Conservation (phyloP, 208 protist genomes). For the Crithidia expoeki region DNA sequence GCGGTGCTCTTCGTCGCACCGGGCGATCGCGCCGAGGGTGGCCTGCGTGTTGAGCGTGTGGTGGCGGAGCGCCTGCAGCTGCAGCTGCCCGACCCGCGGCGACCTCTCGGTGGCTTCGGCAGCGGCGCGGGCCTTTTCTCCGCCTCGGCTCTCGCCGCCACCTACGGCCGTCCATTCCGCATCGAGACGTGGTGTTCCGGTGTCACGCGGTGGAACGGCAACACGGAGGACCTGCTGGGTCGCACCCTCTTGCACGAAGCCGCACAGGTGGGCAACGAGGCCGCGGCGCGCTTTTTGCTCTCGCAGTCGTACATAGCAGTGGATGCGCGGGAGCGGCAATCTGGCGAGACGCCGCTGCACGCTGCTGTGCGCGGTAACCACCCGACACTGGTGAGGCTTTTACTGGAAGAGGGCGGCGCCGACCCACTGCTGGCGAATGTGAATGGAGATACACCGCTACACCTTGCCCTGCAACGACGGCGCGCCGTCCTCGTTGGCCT, state of each 20-base stretch:
- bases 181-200: slow-evolving; percentile 33
- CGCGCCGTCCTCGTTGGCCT: slow-evolving; percentile 53
- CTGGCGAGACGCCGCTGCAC: slow-evolving; percentile 70
- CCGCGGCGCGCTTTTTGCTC: slow-evolving; percentile 60
- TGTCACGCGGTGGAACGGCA: slow-evolving; percentile 77
- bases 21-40: slow-evolving; percentile 30
- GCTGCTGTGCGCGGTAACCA: slow-evolving; percentile 57
- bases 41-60: slow-evolving; percentile 50
- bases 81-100: slow-evolving; percentile 40
- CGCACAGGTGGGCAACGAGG: slow-evolving; percentile 54
- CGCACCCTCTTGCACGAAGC: slow-evolving; percentile 81
- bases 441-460: slow-evolving; percentile 63
- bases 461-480: slow-evolving; percentile 60
- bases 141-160: slow-evolving; percentile 20
- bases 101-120: slow-evolving; percentile 16
- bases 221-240: slow-evolving; percentile 72
- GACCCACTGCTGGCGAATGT: slow-evolving; percentile 32
- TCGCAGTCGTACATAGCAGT: slow-evolving; percentile 62
- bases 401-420: slow-evolving; percentile 50
- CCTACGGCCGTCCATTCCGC: slow-evolving; percentile 39
- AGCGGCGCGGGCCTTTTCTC: slow-evolving; percentile 19
- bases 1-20: slow-evolving; percentile 71
- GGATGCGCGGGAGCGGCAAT: slow-evolving; percentile 48
- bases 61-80: slow-evolving; percentile 70
- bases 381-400: slow-evolving; percentile 39